Percentiles rank a stretch among this genome's conserved stretches.
Conservation (phyloP, 352 stramenopile species). For the Phytophthora uliginosa region DNA sequence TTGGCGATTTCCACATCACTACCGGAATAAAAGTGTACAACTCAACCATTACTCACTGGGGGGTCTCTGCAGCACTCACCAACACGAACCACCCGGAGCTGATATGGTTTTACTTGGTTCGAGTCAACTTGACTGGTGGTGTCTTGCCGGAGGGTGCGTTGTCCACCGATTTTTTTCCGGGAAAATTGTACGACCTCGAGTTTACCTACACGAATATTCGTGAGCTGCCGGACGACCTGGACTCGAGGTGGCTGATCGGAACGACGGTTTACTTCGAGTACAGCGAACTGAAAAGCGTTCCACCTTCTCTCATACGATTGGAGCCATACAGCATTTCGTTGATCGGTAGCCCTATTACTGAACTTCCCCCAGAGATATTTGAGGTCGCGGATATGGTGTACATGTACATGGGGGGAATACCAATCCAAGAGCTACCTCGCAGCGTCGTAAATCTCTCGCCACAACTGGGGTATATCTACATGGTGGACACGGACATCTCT, state of each 20-base stretch:
- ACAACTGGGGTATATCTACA: not conserved
- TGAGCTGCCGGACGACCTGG: conserved; percentile 42
- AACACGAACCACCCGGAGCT: conserved; percentile 32
- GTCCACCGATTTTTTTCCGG: conserved; percentile 19
- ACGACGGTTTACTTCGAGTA: conserved; percentile 27
- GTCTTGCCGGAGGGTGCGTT: conserved; percentile 17
- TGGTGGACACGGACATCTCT: not conserved
- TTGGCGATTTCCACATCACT: conserved; percentile 32
- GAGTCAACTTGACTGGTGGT: conserved; percentile 28
- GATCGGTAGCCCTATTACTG: conserved; percentile 21
- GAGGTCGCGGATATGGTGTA: conserved; percentile 4
- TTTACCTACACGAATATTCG: conserved; percentile 45
- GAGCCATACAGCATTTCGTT: conserved; percentile 28
- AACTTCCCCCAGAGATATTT: conserved; percentile 1
- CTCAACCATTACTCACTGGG: conserved; percentile 40
- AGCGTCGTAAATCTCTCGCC: not conserved
- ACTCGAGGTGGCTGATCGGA: conserved; percentile 36
- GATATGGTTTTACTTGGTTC: conserved; percentile 26
- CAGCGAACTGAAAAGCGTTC: conserved; percentile 24
- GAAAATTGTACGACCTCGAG: conserved; percentile 40
- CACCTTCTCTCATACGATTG: conserved; percentile 11
- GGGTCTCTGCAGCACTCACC: conserved; percentile 33
- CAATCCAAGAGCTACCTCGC: not conserved
- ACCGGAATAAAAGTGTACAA: conserved; percentile 49
- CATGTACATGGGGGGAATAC: conserved; percentile 2